Evolutionary conservation across 1,139 yeast species (phyloP).

Genomic region (Hyphopichia fennica): DNA sequence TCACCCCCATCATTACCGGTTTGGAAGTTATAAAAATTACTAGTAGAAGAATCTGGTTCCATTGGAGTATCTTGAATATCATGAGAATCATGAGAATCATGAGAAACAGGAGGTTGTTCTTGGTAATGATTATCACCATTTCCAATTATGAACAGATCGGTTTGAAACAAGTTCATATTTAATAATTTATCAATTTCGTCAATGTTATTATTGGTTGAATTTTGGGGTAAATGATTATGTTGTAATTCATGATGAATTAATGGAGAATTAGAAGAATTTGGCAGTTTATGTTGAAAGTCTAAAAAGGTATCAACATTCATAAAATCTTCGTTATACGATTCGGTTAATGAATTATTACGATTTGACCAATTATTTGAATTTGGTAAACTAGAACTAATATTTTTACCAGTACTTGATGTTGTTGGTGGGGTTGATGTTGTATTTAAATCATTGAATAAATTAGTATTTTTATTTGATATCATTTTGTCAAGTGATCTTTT

Average conservation of each 20-base stretch:
- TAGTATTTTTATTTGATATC: constrained; percentile 24
- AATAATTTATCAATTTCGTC: constrained; percentile 45
- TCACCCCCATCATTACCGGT: constrained; percentile 6
- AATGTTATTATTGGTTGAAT: constrained; percentile 9
- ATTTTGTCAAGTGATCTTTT: constrained; percentile 14
- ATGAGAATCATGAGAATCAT: background rate
- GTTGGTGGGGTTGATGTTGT: constrained; percentile 7
- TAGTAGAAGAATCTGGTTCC: constrained; percentile 9
- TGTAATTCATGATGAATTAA: background rate
- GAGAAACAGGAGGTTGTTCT: background rate
- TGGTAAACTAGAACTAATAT: background rate
- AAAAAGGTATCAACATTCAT: constrained; percentile 14
- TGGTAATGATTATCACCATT: constrained; percentile 6
- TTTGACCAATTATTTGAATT: background rate
- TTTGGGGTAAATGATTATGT: background rate
- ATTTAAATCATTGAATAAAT: constrained; percentile 22
- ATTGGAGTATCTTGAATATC: constrained; percentile 3
- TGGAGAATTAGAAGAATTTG: background rate
- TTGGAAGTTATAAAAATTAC: constrained; percentile 20
- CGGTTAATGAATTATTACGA: background rate
- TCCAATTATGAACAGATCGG: constrained; percentile 27
- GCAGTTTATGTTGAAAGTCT: constrained; percentile 8
- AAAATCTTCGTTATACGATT: constrained; percentile 7
- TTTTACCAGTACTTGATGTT: constrained; percentile 1
- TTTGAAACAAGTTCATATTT: constrained; percentile 41